These are phyloP conservation scores for Suhomyces emberorum DNA, from an alignment of 805 yeast species.

Conservation along the genomic window DNA sequence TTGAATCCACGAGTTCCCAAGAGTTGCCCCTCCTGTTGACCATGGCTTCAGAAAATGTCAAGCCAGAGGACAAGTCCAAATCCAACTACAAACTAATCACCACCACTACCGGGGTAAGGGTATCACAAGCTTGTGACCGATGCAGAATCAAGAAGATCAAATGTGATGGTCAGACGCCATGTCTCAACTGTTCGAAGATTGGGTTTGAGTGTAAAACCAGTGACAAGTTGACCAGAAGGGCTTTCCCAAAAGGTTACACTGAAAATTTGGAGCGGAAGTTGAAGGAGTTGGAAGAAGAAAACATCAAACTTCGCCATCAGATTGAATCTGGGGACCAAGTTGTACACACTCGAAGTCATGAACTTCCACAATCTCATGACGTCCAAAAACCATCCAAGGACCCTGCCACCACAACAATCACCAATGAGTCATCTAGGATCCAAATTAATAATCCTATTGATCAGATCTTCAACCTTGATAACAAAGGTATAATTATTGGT, in stretches of 20 bases:
- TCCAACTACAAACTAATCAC: conserved; percentile 36
- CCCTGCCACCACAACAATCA: conserved; percentile 4
- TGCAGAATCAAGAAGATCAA: conserved; percentile 74
- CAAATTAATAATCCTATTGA: conserved; percentile 44
- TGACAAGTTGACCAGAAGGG: conserved; percentile 70
- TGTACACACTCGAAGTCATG: neutral
- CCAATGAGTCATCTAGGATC: conserved; percentile 9
- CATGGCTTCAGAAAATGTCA: neutral
- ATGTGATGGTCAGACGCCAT: conserved; percentile 72
- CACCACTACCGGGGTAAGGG: conserved; percentile 44
- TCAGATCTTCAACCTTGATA: conserved; percentile 42
- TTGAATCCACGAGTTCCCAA: too few relatives aligned
- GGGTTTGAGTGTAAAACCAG: conserved; percentile 69
- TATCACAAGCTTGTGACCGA: conserved; percentile 79
- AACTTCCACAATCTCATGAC: too few relatives aligned
- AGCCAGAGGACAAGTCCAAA: conserved; percentile 12
- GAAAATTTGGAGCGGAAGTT: conserved; percentile 66
- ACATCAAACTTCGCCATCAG: conserved; percentile 24
- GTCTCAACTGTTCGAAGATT: conserved; percentile 63
- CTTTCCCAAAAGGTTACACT: conserved; percentile 80
- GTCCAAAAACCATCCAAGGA: neutral
- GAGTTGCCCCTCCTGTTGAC: too few relatives aligned
- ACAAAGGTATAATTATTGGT: conserved; percentile 43
- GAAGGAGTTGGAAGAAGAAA: conserved; percentile 57
- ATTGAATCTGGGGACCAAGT: neutral